phyloP scores from a whole-genome alignment of 441 rosid species.

The Daphne laureola region DNA sequence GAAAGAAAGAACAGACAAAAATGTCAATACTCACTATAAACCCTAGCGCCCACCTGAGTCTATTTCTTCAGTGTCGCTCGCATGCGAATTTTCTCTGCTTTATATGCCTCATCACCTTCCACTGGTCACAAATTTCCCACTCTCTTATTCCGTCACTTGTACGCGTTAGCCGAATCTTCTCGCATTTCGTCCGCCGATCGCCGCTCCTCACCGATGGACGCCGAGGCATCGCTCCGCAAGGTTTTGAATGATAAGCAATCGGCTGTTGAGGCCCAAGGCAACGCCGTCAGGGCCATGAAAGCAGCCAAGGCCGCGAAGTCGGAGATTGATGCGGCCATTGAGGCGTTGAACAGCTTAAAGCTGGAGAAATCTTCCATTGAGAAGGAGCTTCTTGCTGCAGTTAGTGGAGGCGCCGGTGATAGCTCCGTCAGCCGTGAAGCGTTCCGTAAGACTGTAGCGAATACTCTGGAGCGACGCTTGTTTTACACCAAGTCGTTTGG shows the following conservation, averaged over 20 bases:
- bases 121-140: conserved; percentile 18
- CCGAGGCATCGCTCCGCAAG: conserved; percentile 65
- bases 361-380: conserved; percentile 68
- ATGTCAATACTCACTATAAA: background rate
- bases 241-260: conserved; percentile 52
- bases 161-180: conserved; percentile 4
- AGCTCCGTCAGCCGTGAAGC: conserved; percentile 50
- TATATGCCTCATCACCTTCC: conserved; percentile 30
- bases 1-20: too few relatives aligned
- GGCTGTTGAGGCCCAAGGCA: conserved; percentile 62
- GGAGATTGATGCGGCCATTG: conserved; percentile 72
- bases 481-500: conserved; percentile 76
- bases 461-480: conserved; percentile 70
- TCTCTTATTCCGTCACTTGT: conserved; percentile 8
- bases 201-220: conserved; percentile 33
- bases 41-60: conserved; percentile 9
- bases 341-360: conserved; percentile 49
- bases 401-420: conserved; percentile 30
- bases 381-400: conserved; percentile 51
- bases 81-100: conserved; percentile 35
- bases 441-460: conserved; percentile 63
- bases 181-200: background rate
- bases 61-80: conserved; percentile 7
- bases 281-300: conserved; percentile 66
- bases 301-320: conserved; percentile 45